Base-by-base conservation (phyloP, 1,284 basidiomycete species). In the Polyporus tsugae region DNA sequence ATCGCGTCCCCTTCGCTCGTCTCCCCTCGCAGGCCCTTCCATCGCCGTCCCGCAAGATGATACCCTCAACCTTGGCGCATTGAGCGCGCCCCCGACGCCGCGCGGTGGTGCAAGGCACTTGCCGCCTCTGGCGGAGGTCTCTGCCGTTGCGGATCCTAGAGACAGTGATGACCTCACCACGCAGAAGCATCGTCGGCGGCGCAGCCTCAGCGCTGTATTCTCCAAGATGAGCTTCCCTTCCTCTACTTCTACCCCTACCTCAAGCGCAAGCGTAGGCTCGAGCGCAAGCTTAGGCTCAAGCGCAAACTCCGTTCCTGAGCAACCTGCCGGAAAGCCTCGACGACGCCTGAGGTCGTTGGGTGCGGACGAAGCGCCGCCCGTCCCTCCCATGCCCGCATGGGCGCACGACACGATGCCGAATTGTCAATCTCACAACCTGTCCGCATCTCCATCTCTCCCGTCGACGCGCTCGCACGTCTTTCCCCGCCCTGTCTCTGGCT, bases 21-120 rank as follows among this genome's bases (percentile, higher is more conserved):
- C 77, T 22, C 77, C 77, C 0, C 74, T 78, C 36, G 77, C 77
- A 2, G 77, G 77, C 0, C 76, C 77, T 17, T 75, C 75, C 5
- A 71, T 78, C 55, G 76, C 75, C 1, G 67, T 73, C 60, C 57
- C 70, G 29, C 66, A 62, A 25, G 75, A 75, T 41, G 75, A 70
- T 29, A 69, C 69, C 6, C 65, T 71, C 53, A 41, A 25, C 19
- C 11, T 53, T 15, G 68, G 52, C 17, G 42, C 60, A 9, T 44
- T 63, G 13, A 70, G 70, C 46, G 64, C 71, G 25, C 69, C 71
- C 2, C 42, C 70, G 9, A 70, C 69, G 4, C 68, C 69, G 0
- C 62, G 67, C 2, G 66, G 71, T 0, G 65, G 71, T 4, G 9
- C 7, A 9, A 63, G 57, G n/a, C 70, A 69, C 39, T 57, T 69